phyloP scores from a whole-genome alignment of 352 stramenopile species.

The Pythium rishiriense region DNA sequence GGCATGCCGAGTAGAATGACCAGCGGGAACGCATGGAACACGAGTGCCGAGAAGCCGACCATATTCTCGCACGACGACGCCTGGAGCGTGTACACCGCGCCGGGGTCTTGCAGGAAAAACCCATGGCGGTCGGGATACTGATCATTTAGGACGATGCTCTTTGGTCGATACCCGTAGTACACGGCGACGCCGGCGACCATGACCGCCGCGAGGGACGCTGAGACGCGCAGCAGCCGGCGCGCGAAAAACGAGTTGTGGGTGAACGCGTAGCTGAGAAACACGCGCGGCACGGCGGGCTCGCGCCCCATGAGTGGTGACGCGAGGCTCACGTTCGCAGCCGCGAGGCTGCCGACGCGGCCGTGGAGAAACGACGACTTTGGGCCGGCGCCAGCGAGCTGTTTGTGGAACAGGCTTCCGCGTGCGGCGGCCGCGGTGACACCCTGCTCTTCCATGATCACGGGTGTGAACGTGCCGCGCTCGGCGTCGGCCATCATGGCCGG shows the following conservation, averaged over 20 bases:
- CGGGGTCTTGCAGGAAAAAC: slow-evolving; percentile 50
- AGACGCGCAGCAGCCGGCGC: slow-evolving; percentile 49
- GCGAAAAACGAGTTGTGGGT: slow-evolving; percentile 84
- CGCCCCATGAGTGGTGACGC: slow-evolving; percentile 36
- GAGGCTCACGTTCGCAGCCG: not conserved
- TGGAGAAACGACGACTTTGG: slow-evolving; percentile 10
- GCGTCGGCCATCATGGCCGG: slow-evolving; percentile 20
- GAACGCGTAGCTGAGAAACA: slow-evolving; percentile 61
- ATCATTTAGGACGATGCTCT: slow-evolving; percentile 44
- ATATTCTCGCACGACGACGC: slow-evolving; percentile 74
- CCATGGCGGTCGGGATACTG: slow-evolving; percentile 33
- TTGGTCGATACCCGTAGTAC: slow-evolving; percentile 73
- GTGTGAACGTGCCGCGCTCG: slow-evolving; percentile 9
- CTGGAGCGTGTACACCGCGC: slow-evolving; percentile 65
- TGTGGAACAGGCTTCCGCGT: not conserved
- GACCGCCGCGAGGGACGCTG: slow-evolving; percentile 38
- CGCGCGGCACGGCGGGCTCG: slow-evolving; percentile 51
- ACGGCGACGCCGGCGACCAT: slow-evolving; percentile 50
- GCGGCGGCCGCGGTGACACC: not conserved
- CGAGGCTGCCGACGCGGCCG: not conserved
- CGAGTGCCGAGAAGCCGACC: slow-evolving; percentile 67
- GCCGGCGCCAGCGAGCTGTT: not conserved
- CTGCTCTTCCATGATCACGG: slow-evolving; percentile 14
- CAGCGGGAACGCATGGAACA: slow-evolving; percentile 68
- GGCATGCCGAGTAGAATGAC: slow-evolving; percentile 66